A percentile compares a stretch with the other conserved stretches of the same genome.
Evolutionary conservation across 371 early-diverging fungal species (phyloP).

Genomic region (Apophysomyces sp.): DNA sequence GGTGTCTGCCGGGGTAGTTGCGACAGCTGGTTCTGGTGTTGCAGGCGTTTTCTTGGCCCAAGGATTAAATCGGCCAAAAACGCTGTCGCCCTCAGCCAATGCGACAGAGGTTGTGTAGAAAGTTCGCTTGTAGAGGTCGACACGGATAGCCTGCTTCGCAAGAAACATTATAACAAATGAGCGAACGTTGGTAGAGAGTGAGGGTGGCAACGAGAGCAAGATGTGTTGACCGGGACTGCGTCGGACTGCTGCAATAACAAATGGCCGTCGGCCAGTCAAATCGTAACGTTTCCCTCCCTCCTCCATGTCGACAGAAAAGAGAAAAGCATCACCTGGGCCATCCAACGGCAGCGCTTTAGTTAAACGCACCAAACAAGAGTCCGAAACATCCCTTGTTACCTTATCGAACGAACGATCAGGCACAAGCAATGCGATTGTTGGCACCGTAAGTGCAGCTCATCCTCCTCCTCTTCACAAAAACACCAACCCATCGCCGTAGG

Average conservation of each 20-base stretch:
- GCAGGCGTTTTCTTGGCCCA: conserved; percentile 37
- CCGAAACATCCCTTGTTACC: conserved; percentile 37
- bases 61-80: conserved; percentile 44
- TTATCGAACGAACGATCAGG: conserved; percentile 51
- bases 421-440: conserved; percentile 57
- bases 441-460: conserved; percentile 51
- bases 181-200: conserved; percentile 3
- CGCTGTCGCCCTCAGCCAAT: conserved; percentile 19
- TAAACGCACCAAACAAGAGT: conserved; percentile 57
- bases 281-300: neutral
- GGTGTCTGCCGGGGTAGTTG: conserved; percentile 17
- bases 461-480: neutral
- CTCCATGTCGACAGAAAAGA: conserved; percentile 41
- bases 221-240: neutral
- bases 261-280: neutral
- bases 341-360: conserved; percentile 47
- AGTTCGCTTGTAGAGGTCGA: conserved; percentile 11
- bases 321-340: conserved; percentile 43
- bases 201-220: conserved; percentile 3
- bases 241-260: neutral
- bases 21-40: conserved; percentile 7
- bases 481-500: conserved; percentile 29
- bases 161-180: neutral
- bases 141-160: neutral
- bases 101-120: conserved; percentile 21